Percentiles rank a stretch among this genome's conserved stretches.
phyloP scores from a whole-genome alignment of 805 yeast species.

The Novakomyces olei region DNA sequence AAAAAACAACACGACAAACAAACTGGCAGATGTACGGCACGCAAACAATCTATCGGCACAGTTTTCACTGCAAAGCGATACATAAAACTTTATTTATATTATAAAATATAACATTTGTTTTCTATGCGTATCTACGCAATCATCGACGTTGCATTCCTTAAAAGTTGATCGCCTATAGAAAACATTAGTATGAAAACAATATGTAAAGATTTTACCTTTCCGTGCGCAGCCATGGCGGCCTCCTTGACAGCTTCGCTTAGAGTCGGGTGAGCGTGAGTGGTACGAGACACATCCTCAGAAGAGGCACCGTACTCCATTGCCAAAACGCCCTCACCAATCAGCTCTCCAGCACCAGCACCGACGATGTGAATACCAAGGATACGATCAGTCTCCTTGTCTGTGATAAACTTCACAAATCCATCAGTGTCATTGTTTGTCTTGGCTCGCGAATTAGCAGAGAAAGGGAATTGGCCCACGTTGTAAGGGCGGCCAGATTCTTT shows the following conservation, averaged over 20 bases:
- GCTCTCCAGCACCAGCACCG: conserved; percentile 98
- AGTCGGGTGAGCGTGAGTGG: conserved; percentile 98
- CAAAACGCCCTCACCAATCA: conserved; percentile 96
- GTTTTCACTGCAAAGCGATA: no score
- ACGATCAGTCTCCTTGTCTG: conserved; percentile 94
- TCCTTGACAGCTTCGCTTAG: conserved; percentile 94
- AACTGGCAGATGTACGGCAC: no score
- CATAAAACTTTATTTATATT: no score
- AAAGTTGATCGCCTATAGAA: no score
- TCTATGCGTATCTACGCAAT: no score
- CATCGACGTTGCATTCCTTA: no score
- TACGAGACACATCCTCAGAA: conserved; percentile 91
- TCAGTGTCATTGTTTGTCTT: conserved; percentile 94
- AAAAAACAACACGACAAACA: no score
- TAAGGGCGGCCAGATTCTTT: conserved; percentile 79
- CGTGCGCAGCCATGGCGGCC: conserved; percentile 83
- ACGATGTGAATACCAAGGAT: conserved; percentile 89
- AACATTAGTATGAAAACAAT: no score
- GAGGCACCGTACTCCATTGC: conserved; percentile 98
- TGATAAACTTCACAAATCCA: conserved; percentile 86
- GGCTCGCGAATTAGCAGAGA: conserved; percentile 97
- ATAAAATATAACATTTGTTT: no score
- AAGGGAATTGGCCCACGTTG: conserved; percentile 95
- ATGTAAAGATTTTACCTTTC: no score
- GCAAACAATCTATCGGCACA: no score